phyloP scores from a whole-genome alignment of 2,329 filamentous ascomycete genomes.

The Biscogniauxia sp. region DNA sequence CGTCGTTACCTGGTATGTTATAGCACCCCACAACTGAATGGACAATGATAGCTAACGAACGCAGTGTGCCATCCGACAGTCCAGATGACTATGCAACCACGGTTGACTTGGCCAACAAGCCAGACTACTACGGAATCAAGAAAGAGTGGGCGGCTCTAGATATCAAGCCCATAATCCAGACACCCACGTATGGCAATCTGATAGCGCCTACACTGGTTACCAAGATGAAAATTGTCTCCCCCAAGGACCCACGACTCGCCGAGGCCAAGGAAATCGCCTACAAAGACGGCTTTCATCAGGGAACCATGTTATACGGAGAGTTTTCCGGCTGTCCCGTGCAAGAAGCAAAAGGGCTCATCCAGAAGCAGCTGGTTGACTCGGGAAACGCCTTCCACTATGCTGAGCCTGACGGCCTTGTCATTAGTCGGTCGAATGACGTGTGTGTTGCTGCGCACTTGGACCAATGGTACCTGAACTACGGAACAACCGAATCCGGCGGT shows the following conservation, averaged over 20 bases:
- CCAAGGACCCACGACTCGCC: conserved; percentile 87
- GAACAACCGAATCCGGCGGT: conserved; percentile 33
- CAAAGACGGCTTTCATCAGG: conserved; percentile 97
- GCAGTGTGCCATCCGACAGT: conserved; percentile 82
- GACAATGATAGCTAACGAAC: background rate
- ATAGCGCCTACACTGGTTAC: conserved; percentile 82
- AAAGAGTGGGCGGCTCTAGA: conserved; percentile 95
- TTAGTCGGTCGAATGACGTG: conserved; percentile 85
- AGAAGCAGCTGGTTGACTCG: conserved; percentile 67
- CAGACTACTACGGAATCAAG: conserved; percentile 93
- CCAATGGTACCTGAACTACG: conserved; percentile 98
- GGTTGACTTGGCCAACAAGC: conserved; percentile 86
- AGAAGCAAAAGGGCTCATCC: background rate
- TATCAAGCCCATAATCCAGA: conserved; percentile 85
- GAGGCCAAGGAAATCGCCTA: conserved; percentile 96
- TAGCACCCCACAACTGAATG: background rate
- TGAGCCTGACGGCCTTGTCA: conserved; percentile 86
- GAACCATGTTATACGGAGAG: conserved; percentile 82
- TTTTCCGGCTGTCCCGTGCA: conserved; percentile 61
- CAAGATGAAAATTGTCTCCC: conserved; percentile 92
- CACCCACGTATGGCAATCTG: conserved; percentile 74
- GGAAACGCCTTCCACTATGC: conserved; percentile 87
- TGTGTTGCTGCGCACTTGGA: conserved; percentile 92
- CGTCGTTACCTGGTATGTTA: conserved; percentile 71
- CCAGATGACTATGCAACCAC: conserved; percentile 93